Conservation (phyloP, 2,329 filamentous ascomycete species). For the Hypomyces rosellus region DNA sequence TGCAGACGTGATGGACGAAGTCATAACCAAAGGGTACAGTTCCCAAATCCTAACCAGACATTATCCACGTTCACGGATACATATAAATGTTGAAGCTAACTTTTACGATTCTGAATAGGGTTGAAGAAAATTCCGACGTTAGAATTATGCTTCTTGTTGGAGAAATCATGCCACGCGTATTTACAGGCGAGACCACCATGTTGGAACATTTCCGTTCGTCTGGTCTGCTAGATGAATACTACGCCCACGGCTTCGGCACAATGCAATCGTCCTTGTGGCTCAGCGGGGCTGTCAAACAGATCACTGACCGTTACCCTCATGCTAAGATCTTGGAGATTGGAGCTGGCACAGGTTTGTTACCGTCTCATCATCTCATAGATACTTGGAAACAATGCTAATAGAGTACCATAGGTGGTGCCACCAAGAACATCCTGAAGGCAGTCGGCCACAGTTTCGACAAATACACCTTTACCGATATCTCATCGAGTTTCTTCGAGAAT, state of each 20-base stretch:
- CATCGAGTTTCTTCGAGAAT: constrained; percentile 20
- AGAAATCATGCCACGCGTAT: constrained; percentile 24
- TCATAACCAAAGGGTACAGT: too few species aligned
- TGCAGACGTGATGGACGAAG: too few species aligned
- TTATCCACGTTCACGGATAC: too few species aligned
- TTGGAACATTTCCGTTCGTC: constrained; percentile 30
- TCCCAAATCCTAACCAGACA: too few species aligned
- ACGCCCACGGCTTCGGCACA: constrained; percentile 4
- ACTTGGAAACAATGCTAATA: too few species aligned
- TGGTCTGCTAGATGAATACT: constrained; percentile 21
- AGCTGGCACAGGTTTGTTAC: constrained; percentile 22
- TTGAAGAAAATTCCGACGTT: neutral
- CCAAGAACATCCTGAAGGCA: neutral
- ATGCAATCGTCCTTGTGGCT: neutral
- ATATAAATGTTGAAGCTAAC: too few species aligned
- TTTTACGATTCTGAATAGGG: too few species aligned
- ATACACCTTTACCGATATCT: constrained; percentile 25
- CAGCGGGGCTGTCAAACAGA: neutral
- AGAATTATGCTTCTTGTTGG: constrained; percentile 5
- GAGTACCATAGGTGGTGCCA: constrained; percentile 18
- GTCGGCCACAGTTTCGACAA: constrained; percentile 11
- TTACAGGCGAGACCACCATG: constrained; percentile 27
- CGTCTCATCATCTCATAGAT: too few species aligned
- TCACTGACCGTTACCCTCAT: constrained; percentile 12
- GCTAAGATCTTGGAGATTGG: constrained; percentile 33